Percentiles rank a stretch among this genome's conserved stretches.
Conservation (phyloP, 129 eudicot species). For the Artemisia argyi region DNA sequence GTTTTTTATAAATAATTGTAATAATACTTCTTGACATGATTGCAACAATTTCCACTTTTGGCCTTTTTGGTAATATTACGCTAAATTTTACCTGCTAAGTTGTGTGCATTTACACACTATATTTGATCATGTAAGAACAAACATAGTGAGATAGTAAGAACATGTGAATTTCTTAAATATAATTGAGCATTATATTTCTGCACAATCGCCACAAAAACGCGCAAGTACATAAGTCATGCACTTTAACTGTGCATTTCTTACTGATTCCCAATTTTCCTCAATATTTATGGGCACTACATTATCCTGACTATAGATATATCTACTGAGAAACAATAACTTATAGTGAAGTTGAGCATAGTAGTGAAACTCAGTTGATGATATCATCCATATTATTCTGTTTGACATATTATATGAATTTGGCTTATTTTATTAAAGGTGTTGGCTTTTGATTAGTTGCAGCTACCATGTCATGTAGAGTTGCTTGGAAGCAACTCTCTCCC, state of each 20-base stretch:
- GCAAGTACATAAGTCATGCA: too few species aligned
- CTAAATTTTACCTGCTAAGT: too few species aligned
- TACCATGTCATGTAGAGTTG: conserved; percentile 56
- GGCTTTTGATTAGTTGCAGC: conserved; percentile 40
- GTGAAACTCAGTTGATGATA: conserved; percentile 6
- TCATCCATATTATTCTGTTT: conserved; percentile 19
- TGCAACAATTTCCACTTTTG: conserved; percentile 19
- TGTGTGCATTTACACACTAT: too few species aligned
- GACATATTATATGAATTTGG: background rate
- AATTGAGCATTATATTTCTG: too few species aligned
- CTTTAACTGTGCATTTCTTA: too few species aligned
- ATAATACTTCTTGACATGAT: conserved; percentile 15
- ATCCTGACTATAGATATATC: background rate
- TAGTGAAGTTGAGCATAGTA: background rate
- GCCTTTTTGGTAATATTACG: background rate
- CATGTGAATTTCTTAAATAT: too few species aligned
- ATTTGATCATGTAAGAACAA: background rate
- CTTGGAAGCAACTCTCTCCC: conserved; percentile 42
- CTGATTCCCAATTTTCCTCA: too few species aligned
- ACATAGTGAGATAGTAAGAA: conserved; percentile 3
- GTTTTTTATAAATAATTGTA: too few species aligned
- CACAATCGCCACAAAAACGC: too few species aligned
- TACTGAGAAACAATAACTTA: background rate
- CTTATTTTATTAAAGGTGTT: conserved; percentile 20
- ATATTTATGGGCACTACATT: too few species aligned